Evolutionary conservation across 495 filamentous ascomycete genomes (phyloP).

Genomic region (Cryomyces minteri): DNA sequence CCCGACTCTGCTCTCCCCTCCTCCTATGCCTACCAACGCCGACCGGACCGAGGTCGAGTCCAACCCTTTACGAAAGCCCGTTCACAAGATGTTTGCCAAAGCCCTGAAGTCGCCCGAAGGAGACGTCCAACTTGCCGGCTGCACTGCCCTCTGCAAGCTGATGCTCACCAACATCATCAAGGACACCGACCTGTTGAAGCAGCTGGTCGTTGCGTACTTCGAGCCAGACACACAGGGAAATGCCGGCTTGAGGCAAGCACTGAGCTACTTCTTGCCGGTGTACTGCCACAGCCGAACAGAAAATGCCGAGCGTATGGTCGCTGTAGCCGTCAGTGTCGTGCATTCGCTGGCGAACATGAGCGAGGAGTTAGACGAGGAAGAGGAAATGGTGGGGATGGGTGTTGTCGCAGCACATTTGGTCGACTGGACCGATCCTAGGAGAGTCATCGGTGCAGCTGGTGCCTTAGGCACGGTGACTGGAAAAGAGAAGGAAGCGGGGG

Average conservation of each 20-base stretch:
- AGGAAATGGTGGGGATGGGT: constrained; percentile 53
- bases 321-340: constrained; percentile 47
- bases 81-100: constrained; percentile 63
- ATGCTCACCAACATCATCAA: constrained; percentile 51
- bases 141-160: constrained; percentile 67
- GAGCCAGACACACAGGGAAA: constrained; percentile 71
- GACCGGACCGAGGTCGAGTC: constrained; percentile 7
- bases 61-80: constrained; percentile 31
- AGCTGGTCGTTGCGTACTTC: constrained; percentile 73
- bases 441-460: constrained; percentile 36
- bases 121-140: constrained; percentile 66
- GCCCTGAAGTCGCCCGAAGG: constrained; percentile 51
- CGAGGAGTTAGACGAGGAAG: constrained; percentile 41
- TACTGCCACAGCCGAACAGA: constrained; percentile 70
- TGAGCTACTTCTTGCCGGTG: constrained; percentile 91
- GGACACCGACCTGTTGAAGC: constrained; percentile 45
- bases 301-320: constrained; percentile 64
- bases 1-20: constrained; percentile 42
- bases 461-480: constrained; percentile 6
- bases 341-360: constrained; percentile 36
- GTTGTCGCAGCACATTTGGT: constrained; percentile 63
- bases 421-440: constrained; percentile 90
- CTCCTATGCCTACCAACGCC: background rate
- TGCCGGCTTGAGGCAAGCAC: constrained; percentile 69
- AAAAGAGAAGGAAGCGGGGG: constrained; percentile 26